A percentile compares a stretch with the other conserved stretches of the same genome.
These are phyloP conservation scores for Penicillium alfredii DNA, from an alignment of 495 filamentous ascomycete genomes.

Conservation along the genomic window DNA sequence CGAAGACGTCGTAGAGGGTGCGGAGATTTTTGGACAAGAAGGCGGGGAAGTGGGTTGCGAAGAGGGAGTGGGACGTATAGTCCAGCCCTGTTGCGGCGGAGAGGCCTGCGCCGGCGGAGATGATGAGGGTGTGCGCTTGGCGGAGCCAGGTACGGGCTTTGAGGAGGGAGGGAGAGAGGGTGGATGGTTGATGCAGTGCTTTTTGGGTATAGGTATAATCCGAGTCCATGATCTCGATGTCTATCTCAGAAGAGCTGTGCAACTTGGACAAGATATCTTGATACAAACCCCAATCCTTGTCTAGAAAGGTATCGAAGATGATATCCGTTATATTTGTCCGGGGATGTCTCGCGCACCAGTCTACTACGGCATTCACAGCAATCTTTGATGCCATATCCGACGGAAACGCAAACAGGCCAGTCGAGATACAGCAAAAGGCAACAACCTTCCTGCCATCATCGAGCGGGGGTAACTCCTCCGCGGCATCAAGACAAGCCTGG, in stretches of 20 bases:
- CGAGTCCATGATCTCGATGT: no score
- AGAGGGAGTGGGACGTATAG: conserved; percentile 19
- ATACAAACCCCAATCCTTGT: conserved; percentile 14
- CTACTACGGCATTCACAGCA: conserved; percentile 13
- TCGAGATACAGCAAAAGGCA: conserved; percentile 25
- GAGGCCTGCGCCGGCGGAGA: conserved; percentile 22
- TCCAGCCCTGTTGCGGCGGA: conserved; percentile 24
- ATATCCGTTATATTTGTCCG: conserved; percentile 17
- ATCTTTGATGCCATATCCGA: conserved; percentile 12
- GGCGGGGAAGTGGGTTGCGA: conserved; percentile 17
- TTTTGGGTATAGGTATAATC: no score
- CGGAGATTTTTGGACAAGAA: conserved; percentile 13
- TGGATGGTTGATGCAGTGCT: no score
- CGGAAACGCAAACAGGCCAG: conserved; percentile 22
- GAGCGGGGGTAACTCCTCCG: conserved; percentile 8
- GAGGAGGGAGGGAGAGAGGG: neutral
- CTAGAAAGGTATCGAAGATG: conserved; percentile 20
- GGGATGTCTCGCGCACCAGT: conserved; percentile 13
- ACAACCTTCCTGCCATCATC: conserved; percentile 16
- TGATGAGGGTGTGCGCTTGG: conserved; percentile 16
- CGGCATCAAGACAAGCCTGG: conserved; percentile 10
- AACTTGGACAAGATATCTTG: conserved; percentile 1
- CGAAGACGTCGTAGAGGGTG: conserved; percentile 21
- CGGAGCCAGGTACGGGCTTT: conserved; percentile 16
- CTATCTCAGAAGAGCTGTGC: neutral